These are phyloP conservation scores for Proliferodiscus dingleyae DNA, from an alignment of 2,329 filamentous ascomycete genomes.

Conservation along the genomic window DNA sequence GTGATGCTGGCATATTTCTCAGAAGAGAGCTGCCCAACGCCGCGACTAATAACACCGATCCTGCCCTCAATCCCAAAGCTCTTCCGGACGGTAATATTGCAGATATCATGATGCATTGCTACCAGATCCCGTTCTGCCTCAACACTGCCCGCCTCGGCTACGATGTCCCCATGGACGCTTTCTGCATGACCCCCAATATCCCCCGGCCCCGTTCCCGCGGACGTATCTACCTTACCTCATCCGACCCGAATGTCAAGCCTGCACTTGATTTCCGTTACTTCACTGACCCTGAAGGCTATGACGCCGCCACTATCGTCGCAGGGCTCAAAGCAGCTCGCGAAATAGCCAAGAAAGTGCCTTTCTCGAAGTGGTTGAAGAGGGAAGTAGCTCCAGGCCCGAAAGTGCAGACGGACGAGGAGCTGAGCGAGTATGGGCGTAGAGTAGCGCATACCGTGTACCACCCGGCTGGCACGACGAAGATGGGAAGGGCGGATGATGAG, in stretches of 20 bases:
- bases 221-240: conserved; percentile 49
- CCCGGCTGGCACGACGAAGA: conserved; percentile 83
- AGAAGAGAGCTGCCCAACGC: conserved; percentile 71
- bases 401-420: conserved; percentile 67
- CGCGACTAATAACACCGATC: conserved; percentile 43
- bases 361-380: conserved; percentile 38
- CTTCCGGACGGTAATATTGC: conserved; percentile 66
- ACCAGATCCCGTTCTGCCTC: conserved; percentile 87
- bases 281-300: conserved; percentile 51
- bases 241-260: conserved; percentile 38
- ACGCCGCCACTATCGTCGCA: conserved; percentile 42
- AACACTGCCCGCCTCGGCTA: conserved; percentile 81
- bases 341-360: conserved; percentile 34
- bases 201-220: conserved; percentile 59
- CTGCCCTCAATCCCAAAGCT: conserved; percentile 31
- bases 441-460: conserved; percentile 89
- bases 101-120: conserved; percentile 95
- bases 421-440: conserved; percentile 74
- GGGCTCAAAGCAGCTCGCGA: conserved; percentile 32
- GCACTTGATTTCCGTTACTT: conserved; percentile 54
- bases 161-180: conserved; percentile 43
- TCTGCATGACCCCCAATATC: conserved; percentile 51
- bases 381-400: conserved; percentile 36
- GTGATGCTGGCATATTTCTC: conserved; percentile 56
- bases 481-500: conserved; percentile 69